These are phyloP conservation scores for Solanum aculeatissimum DNA, from an alignment of 305 asterid genomes.

Conservation along the genomic window DNA sequence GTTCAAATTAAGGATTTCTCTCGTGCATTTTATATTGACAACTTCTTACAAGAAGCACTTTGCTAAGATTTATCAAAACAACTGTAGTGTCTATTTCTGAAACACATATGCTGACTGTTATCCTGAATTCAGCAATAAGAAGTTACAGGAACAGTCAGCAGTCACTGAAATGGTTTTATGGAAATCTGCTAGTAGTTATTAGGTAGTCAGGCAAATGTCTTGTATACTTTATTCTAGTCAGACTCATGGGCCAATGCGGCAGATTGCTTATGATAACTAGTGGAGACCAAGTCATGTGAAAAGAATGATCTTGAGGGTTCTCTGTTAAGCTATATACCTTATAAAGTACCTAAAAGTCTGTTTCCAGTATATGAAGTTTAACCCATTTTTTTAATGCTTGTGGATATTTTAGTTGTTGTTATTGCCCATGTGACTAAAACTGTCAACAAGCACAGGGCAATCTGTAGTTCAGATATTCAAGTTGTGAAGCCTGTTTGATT, in stretches of 20 bases:
- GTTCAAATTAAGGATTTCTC: background rate
- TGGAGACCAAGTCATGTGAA: background rate
- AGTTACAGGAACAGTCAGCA: background rate
- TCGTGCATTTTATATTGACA: background rate
- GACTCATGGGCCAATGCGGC: background rate
- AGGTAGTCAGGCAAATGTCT: background rate
- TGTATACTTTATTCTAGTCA: background rate
- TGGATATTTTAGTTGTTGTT: background rate
- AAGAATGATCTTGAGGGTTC: background rate
- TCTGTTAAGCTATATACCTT: background rate
- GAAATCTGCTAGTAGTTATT: background rate
- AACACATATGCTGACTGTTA: background rate
- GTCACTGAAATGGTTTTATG: background rate
- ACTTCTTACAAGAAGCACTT: background rate
- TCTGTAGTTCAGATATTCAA: background rate
- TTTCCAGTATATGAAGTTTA: background rate
- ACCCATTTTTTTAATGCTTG: background rate
- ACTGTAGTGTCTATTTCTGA: background rate
- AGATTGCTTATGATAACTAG: background rate
- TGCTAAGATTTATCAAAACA: background rate
- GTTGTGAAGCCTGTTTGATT: background rate
- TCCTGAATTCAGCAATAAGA: background rate
- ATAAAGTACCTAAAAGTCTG: background rate
- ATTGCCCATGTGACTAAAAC: background rate
- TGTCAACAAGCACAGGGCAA: background rate